A percentile compares a stretch with the other conserved stretches of the same genome.
phyloP scores from a whole-genome alignment of 139 green algal genomes.

The Coelastrella sp. region DNA sequence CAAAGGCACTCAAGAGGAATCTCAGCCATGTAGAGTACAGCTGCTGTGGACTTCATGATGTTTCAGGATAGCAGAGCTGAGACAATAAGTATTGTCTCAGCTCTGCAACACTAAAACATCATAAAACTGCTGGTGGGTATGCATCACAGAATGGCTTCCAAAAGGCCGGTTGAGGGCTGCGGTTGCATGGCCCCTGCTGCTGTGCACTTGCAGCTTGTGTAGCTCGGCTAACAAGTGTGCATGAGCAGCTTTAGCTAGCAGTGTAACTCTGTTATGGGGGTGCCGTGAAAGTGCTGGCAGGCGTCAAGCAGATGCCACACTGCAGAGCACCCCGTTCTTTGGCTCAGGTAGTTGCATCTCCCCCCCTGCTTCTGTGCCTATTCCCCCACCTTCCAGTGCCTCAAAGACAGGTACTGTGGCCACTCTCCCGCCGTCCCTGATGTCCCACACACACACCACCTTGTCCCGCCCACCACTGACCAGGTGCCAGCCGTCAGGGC shows the following conservation, averaged over 20 bases:
- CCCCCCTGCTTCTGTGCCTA: background rate
- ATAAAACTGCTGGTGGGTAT: too few species aligned
- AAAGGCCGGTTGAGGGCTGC: background rate
- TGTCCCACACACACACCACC: slow-evolving; percentile 87
- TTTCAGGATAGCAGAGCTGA: too few species aligned
- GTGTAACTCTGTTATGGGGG: background rate
- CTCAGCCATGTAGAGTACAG: too few species aligned
- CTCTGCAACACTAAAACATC: too few species aligned
- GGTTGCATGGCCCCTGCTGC: background rate
- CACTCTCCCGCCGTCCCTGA: slow-evolving; percentile 69
- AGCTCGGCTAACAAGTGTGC: background rate
- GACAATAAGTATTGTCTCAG: too few species aligned
- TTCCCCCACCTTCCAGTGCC: slow-evolving; percentile 77
- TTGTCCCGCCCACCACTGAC: slow-evolving; percentile 67
- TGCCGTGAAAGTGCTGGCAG: slow-evolving; percentile 29
- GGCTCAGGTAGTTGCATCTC: background rate
- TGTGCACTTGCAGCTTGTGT: background rate
- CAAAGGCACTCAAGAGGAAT: background rate
- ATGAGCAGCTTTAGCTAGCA: background rate
- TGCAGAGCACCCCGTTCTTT: slow-evolving; percentile 23
- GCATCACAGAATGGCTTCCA: too few species aligned
- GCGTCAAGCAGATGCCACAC: slow-evolving; percentile 4
- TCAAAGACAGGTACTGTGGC: slow-evolving; percentile 89
- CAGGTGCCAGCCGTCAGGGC: slow-evolving; percentile 77
- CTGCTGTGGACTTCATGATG: too few species aligned